Conservation (phyloP, 371 early-diverging fungal species). For the Mortierella sp. region DNA sequence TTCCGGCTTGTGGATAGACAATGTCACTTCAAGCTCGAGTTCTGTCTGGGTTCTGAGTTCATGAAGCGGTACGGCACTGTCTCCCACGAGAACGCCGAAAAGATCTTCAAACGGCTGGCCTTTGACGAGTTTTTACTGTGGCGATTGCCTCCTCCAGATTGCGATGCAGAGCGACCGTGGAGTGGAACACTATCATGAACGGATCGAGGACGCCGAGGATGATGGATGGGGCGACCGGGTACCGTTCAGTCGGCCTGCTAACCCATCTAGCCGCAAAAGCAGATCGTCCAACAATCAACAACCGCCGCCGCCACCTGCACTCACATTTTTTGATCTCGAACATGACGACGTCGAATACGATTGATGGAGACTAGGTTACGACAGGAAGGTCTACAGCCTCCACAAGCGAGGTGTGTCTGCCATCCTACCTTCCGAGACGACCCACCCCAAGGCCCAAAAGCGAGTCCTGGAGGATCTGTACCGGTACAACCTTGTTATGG, state of each 20-base stretch:
- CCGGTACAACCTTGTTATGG: background rate
- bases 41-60: background rate
- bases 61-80: background rate
- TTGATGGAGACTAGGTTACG: background rate
- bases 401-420: background rate
- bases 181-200: background rate
- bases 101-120: background rate
- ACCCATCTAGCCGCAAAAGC: background rate
- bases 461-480: background rate
- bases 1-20: background rate
- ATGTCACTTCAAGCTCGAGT: background rate
- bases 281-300: background rate
- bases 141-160: background rate
- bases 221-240: background rate
- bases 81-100: background rate
- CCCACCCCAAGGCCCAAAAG: background rate
- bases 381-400: background rate
- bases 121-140: background rate
- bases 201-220: background rate
- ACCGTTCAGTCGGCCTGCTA: background rate
- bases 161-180: background rate
- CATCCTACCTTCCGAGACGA: background rate
- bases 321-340: background rate
- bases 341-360: background rate
- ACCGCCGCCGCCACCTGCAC: background rate